Evolutionary conservation across 1,284 basidiomycete genomes (phyloP).

Genomic region (Moesziomyces aphidis): DNA sequence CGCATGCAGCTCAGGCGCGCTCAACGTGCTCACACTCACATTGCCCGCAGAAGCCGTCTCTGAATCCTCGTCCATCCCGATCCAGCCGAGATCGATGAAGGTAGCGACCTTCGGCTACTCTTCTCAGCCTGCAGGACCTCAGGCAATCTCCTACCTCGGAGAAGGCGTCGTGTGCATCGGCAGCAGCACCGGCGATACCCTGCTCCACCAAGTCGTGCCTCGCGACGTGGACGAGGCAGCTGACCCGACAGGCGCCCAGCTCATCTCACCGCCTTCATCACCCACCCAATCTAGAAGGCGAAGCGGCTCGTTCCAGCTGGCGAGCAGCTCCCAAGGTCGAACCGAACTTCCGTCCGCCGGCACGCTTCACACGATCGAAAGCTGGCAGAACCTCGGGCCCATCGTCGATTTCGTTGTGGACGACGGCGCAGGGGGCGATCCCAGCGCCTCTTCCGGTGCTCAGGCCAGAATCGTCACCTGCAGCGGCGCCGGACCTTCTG

Average conservation of each 20-base stretch:
- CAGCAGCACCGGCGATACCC: slow-evolving; percentile 57
- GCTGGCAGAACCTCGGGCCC: slow-evolving; percentile 76
- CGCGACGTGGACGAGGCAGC: slow-evolving; percentile 10
- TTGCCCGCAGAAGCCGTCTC: slow-evolving; percentile 14
- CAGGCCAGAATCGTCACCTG: slow-evolving; percentile 87
- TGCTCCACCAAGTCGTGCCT: slow-evolving; percentile 39
- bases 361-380: slow-evolving; percentile 22
- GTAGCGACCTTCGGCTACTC: slow-evolving; percentile 41
- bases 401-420: slow-evolving; percentile 87
- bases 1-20: slow-evolving; percentile 35
- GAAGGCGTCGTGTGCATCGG: slow-evolving; percentile 56
- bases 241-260: slow-evolving; percentile 6
- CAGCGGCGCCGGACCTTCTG: slow-evolving; percentile 84
- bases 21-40: slow-evolving; percentile 40
- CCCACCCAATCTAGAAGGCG: slow-evolving; percentile 29
- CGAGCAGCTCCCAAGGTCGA: slow-evolving; percentile 1
- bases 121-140: slow-evolving; percentile 48
- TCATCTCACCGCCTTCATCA: slow-evolving; percentile 46
- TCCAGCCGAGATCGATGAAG: slow-evolving; percentile 26
- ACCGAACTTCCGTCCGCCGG: slow-evolving; percentile 15
- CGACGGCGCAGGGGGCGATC: slow-evolving; percentile 73
- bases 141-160: slow-evolving; percentile 52
- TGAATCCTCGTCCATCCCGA: neutral
- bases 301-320: slow-evolving; percentile 12
- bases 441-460: slow-evolving; percentile 23